phyloP scores from a whole-genome alignment of 345 rosid species.

The Lepidium sativum region DNA sequence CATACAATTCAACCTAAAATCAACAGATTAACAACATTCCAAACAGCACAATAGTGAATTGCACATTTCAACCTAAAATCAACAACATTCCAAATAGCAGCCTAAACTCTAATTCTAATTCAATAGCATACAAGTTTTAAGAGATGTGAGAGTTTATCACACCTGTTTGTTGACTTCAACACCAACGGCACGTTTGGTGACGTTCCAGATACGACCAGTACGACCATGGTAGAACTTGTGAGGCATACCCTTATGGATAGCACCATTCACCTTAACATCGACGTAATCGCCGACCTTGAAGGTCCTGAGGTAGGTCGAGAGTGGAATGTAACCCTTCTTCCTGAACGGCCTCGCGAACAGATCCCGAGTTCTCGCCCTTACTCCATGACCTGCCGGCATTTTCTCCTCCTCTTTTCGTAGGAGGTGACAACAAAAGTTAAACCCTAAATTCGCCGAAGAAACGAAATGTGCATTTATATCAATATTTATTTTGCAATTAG shows the following conservation, averaged over 20 bases:
- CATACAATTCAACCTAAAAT: not conserved
- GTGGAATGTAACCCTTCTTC: slow-evolving; percentile 78
- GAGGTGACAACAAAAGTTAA: no score
- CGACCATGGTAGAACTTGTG: slow-evolving; percentile 91
- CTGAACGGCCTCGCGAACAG: slow-evolving; percentile 64
- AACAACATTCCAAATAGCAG: no score
- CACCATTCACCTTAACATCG: slow-evolving; percentile 75
- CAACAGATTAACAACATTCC: not conserved
- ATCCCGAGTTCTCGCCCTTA: slow-evolving; percentile 65
- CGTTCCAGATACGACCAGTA: slow-evolving; percentile 84
- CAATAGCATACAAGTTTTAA: no score
- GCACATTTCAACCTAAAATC: no score
- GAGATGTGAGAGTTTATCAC: not conserved
- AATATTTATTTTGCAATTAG: not conserved
- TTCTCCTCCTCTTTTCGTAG: not conserved
- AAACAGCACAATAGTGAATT: not conserved
- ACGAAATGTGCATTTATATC: not conserved
- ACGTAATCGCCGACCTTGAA: slow-evolving; percentile 76
- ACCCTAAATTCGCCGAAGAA: no score
- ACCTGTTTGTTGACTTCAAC: slow-evolving; percentile 87
- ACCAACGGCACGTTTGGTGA: slow-evolving; percentile 79
- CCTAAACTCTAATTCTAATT: not conserved
- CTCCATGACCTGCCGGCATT: slow-evolving; percentile 70
- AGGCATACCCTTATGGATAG: slow-evolving; percentile 89
- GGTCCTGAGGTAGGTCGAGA: slow-evolving; percentile 59